Conservation (phyloP, 1,139 yeast genomes). For the Scheffersomyces segobiensis region DNA sequence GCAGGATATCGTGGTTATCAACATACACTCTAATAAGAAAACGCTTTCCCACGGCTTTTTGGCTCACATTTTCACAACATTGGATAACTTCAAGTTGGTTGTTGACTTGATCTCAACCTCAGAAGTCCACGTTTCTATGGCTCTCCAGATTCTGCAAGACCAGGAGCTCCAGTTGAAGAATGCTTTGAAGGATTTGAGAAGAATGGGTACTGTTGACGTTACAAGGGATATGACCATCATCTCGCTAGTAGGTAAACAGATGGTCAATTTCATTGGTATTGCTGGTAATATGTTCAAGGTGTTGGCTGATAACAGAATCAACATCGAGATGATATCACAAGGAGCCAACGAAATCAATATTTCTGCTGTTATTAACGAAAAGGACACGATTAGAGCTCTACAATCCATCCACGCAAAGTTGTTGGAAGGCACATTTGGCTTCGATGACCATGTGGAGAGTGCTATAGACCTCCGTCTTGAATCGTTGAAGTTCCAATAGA, state of each 20-base stretch:
- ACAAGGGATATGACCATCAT: constrained; percentile 87
- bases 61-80: constrained; percentile 83
- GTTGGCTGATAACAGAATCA: constrained; percentile 86
- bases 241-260: constrained; percentile 92
- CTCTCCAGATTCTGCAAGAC: constrained; percentile 73
- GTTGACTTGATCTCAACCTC: constrained; percentile 96
- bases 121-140: constrained; percentile 98
- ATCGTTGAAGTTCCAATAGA: constrained; percentile 24
- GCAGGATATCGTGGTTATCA: constrained; percentile 86
- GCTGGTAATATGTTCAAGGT: constrained; percentile 98
- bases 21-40: constrained; percentile 91
- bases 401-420: constrained; percentile 80
- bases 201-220: constrained; percentile 85
- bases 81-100: constrained; percentile 82
- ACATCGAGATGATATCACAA: constrained; percentile 96
- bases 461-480: constrained; percentile 42
- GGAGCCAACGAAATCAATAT: constrained; percentile 98
- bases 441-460: constrained; percentile 29
- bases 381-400: constrained; percentile 81
- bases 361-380: constrained; percentile 87
- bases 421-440: constrained; percentile 46
- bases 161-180: constrained; percentile 57
- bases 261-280: constrained; percentile 95
- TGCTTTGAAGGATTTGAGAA: constrained; percentile 76
- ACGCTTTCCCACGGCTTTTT: constrained; percentile 92